phyloP scores from a whole-genome alignment of 2,329 filamentous ascomycete genomes.

The Cladosporium velox region DNA sequence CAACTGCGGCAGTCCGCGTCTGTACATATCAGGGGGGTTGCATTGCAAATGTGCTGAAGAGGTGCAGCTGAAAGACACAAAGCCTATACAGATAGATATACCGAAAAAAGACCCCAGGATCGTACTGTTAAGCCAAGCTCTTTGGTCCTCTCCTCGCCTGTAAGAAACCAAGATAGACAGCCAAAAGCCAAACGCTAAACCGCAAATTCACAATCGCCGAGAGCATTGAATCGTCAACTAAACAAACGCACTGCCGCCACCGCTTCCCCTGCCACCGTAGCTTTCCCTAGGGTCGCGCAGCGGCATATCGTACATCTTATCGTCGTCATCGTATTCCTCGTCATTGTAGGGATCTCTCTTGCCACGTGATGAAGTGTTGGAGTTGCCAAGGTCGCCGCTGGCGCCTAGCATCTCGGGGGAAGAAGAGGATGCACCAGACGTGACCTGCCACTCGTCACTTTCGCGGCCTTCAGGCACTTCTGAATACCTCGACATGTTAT shows the following conservation, averaged over 20 bases:
- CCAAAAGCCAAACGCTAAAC: slow-evolving; percentile 7
- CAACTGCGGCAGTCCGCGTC: background rate
- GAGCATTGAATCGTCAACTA: slow-evolving; percentile 16
- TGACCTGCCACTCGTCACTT: slow-evolving; percentile 39
- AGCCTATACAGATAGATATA: background rate
- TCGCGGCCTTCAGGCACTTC: slow-evolving; percentile 24
- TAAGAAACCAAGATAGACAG: background rate
- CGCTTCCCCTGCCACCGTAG: slow-evolving; percentile 14
- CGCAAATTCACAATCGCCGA: background rate
- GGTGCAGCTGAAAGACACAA: background rate
- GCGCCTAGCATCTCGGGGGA: slow-evolving; percentile 33
- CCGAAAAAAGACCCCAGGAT: background rate
- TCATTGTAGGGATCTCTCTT: slow-evolving; percentile 25
- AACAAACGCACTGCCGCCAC: slow-evolving; percentile 25
- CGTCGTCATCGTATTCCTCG: slow-evolving; percentile 28
- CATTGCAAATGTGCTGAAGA: background rate
- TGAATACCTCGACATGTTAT: slow-evolving; percentile 23
- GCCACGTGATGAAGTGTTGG: slow-evolving; percentile 13
- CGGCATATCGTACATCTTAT: slow-evolving; percentile 30
- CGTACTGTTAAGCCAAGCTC: background rate
- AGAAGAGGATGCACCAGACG: slow-evolving; percentile 29
- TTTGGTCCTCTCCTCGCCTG: background rate
- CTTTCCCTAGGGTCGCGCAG: slow-evolving; percentile 27
- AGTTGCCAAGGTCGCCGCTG: slow-evolving; percentile 30
- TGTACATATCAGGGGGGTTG: background rate